Evolutionary conservation across 768 basidiomycete genomes (phyloP).

Genomic region (Cytidiella melzeri): DNA sequence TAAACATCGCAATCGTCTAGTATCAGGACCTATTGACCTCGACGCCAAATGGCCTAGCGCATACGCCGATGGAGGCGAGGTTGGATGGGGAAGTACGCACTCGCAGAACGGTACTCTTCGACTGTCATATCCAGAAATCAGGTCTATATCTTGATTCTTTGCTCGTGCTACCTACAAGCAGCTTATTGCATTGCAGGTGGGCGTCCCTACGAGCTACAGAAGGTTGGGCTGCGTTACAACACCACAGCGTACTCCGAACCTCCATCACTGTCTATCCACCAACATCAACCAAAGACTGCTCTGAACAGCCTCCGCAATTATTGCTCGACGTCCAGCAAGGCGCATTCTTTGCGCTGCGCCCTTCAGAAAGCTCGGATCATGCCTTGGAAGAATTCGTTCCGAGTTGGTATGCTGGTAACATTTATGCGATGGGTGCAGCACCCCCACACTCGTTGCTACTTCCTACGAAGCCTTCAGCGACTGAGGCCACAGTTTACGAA

Average conservation of each 20-base stretch:
- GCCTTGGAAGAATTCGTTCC: slow-evolving; percentile 23
- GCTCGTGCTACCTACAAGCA: neutral
- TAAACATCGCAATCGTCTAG: slow-evolving; percentile 24
- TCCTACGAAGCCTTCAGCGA: slow-evolving; percentile 39
- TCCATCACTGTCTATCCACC: slow-evolving; percentile 55
- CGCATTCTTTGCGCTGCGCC: slow-evolving; percentile 70
- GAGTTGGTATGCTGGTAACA: slow-evolving; percentile 80
- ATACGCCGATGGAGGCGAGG: slow-evolving; percentile 53
- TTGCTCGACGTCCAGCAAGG: slow-evolving; percentile 61
- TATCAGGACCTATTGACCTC: slow-evolving; percentile 46
- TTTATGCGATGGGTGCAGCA: slow-evolving; percentile 62
- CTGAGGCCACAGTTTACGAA: slow-evolving; percentile 48
- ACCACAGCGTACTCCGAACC: slow-evolving; percentile 65
- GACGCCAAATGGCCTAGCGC: slow-evolving; percentile 56
- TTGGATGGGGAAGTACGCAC: slow-evolving; percentile 49
- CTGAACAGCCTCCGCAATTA: slow-evolving; percentile 36
- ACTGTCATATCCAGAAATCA: slow-evolving; percentile 61
- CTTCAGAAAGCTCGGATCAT: slow-evolving; percentile 17
- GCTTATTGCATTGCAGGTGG: too few species aligned
- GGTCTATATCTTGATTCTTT: slow-evolving; percentile 34
- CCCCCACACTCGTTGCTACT: slow-evolving; percentile 44
- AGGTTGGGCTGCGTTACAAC: slow-evolving; percentile 86
- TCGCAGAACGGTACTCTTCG: slow-evolving; percentile 43
- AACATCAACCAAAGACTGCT: neutral
- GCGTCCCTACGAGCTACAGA: slow-evolving; percentile 62